phyloP scores from a whole-genome alignment of 1,284 basidiomycete species.

The Porodaedalea pini region DNA sequence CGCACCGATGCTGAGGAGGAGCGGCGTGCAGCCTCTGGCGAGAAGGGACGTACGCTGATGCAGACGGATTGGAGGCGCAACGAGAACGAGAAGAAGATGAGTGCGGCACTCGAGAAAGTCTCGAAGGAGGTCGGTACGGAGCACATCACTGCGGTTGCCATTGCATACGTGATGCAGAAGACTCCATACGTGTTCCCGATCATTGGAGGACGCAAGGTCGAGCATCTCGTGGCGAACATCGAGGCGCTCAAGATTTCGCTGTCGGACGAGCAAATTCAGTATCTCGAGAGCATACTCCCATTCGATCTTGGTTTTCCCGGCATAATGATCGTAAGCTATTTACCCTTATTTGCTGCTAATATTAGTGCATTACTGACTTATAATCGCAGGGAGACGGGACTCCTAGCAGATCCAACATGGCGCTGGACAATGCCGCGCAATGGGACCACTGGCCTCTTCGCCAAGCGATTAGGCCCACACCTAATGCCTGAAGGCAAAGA shows the following conservation, averaged over 20 bases:
- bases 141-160: conserved; percentile 23
- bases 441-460: conserved; percentile 7
- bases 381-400: conserved; percentile 15
- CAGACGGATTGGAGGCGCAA: conserved; percentile 18
- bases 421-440: background rate
- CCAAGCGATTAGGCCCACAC: conserved; percentile 2
- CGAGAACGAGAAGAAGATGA: conserved; percentile 21
- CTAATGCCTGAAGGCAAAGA: background rate
- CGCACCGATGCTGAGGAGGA: conserved; percentile 21
- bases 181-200: conserved; percentile 23
- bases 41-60: conserved; percentile 14
- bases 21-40: conserved; percentile 16
- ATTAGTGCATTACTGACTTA: background rate
- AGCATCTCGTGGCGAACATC: conserved; percentile 22
- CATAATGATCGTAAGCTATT: conserved; percentile 24
- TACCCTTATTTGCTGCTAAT: background rate
- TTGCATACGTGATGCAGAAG: conserved; percentile 23
- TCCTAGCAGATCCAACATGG: background rate
- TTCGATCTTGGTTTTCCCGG: conserved; percentile 28
- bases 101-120: conserved; percentile 27
- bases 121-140: conserved; percentile 33
- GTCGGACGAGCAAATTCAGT: conserved; percentile 25
- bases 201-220: conserved; percentile 23
- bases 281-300: conserved; percentile 21
- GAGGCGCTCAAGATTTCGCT: conserved; percentile 26